phyloP scores from a whole-genome alignment of 2,329 filamentous ascomycete genomes.

The Colletotrichum trifolii region DNA sequence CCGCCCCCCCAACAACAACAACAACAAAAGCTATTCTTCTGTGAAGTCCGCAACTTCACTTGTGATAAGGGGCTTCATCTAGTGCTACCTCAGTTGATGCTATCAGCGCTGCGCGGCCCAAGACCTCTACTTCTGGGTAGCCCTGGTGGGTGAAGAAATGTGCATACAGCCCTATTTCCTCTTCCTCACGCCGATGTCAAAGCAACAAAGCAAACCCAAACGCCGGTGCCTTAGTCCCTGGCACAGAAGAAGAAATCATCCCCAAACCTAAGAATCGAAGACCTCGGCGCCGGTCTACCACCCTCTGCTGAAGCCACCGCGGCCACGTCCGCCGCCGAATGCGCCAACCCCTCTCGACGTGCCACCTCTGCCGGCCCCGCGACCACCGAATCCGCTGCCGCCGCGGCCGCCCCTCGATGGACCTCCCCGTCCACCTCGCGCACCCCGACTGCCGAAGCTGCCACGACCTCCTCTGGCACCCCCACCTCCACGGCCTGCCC shows the following conservation, averaged over 20 bases:
- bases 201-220: slow-evolving; percentile 35
- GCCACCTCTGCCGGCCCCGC: background rate
- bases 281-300: slow-evolving; percentile 14
- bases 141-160: slow-evolving; percentile 28
- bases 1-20: too few relatives aligned
- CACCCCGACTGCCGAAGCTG: slow-evolving; percentile 44
- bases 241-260: slow-evolving; percentile 34
- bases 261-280: slow-evolving; percentile 12
- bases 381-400: slow-evolving; percentile 44
- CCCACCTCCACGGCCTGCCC: slow-evolving; percentile 62
- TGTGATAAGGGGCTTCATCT: too few relatives aligned
- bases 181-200: slow-evolving; percentile 31
- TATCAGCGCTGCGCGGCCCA: too few relatives aligned
- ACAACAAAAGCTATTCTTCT: too few relatives aligned
- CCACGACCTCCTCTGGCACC: slow-evolving; percentile 56
- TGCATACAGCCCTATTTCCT: slow-evolving; percentile 33
- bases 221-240: slow-evolving; percentile 32
- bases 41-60: too few relatives aligned
- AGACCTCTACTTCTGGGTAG: slow-evolving; percentile 22
- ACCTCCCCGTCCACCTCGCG: slow-evolving; percentile 40
- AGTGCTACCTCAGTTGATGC: too few relatives aligned
- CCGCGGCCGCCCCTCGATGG: slow-evolving; percentile 40
- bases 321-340: slow-evolving; percentile 39
- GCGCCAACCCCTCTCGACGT: slow-evolving; percentile 34
- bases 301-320: slow-evolving; percentile 38